Base-by-base conservation (phyloP, 305 asterid genomes). In the Solanum hybrid region DNA sequence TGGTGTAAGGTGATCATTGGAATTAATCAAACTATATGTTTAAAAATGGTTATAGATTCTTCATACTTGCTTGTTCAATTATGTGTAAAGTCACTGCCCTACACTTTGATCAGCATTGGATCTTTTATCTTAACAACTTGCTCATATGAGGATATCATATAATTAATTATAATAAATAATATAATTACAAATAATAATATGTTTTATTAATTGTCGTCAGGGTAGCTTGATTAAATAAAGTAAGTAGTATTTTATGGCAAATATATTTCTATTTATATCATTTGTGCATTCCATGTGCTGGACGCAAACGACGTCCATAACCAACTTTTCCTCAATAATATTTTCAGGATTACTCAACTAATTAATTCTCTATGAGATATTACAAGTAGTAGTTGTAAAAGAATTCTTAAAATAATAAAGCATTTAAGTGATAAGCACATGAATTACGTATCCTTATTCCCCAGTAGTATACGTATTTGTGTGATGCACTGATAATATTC, bases 241-340 rank as follows among this genome's bases (percentile, higher is more conserved):
- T 61, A 20, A 61, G 71, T 61, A 37, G 28, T 39, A 37, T 13
- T 39, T 81, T 81, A 81, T 20, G 35, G 67, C 7, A n/a, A 11
- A 79, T 79, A 80, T 39, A 39, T n/a, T 39, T 80, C 64, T 22
- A 7, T 24, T 24, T 11, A 40, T 6, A 24, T 8, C 35, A 80
- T 90, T 79, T 79, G 69, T 88, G 89, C 91, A 67, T 73, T 90
- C 91, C 94, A 93, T 93, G 94, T 90, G 91, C 93, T 89, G n/a
- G 86, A 85, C 37, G 89, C 90, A 29, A 87, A 89, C 88, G 71
- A 86, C 82, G 85, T 73, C 78, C 89, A 87, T 88, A 87, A 91
- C 89, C 82, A 91, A 91, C 77, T 90, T 89, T 67, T 61, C 22
- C 12, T 13, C 8, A 11, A 82, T 82, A 42, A 82, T 42, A 26